Evolutionary conservation across 176 grass and related monocot genomes (phyloP).

Genomic region (Elaeis guineensis): DNA sequence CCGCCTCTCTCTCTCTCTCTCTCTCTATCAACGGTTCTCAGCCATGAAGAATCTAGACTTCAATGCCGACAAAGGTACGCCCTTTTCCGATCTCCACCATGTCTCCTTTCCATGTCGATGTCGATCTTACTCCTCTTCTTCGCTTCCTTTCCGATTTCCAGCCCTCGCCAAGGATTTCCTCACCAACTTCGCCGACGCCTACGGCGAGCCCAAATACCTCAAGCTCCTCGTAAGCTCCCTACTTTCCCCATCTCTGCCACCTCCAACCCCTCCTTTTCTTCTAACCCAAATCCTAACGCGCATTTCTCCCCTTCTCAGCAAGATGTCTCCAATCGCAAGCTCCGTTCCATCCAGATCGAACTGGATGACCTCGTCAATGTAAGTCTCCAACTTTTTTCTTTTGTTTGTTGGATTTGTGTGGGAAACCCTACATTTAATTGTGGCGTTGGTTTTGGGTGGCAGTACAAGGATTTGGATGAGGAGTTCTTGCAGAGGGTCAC

Average conservation of each 20-base stretch:
- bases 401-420: too few species aligned
- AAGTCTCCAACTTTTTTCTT: neutral
- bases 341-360: conserved; percentile 61
- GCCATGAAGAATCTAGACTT: conserved; percentile 56
- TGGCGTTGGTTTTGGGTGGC: neutral
- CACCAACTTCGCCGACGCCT: conserved; percentile 45
- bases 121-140: neutral
- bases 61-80: conserved; percentile 60
- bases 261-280: neutral
- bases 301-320: conserved; percentile 26
- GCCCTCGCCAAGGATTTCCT: conserved; percentile 93
- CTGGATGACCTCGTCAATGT: conserved; percentile 83
- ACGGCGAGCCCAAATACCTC: conserved; percentile 81
- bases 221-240: conserved; percentile 51
- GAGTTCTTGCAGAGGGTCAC: conserved; percentile 78
- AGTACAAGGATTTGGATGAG: conserved; percentile 84
- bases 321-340: conserved; percentile 89
- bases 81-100: neutral
- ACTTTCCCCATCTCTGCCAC: neutral
- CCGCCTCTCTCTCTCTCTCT: too few species aligned
- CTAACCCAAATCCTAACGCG: conserved; percentile 4
- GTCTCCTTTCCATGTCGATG: neutral
- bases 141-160: conserved; percentile 7
- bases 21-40: too few species aligned
- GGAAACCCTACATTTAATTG: conserved; percentile 7